Evolutionary conservation across 2,329 filamentous ascomycete species (phyloP).

Genomic region (Lasiodiplodia hormozganensis): DNA sequence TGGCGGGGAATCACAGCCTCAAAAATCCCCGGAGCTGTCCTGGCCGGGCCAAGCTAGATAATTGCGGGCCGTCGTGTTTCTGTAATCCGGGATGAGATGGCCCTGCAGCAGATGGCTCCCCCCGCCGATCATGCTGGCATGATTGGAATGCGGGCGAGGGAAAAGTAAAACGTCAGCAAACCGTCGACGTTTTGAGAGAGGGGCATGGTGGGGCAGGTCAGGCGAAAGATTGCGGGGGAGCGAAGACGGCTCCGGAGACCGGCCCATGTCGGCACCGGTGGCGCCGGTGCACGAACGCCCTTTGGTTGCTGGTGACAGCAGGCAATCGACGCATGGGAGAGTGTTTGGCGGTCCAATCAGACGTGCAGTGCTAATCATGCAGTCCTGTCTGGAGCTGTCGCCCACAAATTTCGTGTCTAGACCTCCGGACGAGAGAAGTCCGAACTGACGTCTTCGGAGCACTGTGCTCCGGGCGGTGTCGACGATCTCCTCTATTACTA

Average conservation of each 20-base stretch:
- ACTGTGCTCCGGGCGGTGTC: not conserved
- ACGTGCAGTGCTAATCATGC: not conserved
- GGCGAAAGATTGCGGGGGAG: slow-evolving; percentile 1
- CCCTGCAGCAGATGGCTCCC: not conserved
- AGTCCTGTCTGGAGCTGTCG: not conserved
- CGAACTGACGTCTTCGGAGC: not conserved
- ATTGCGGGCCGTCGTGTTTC: not conserved
- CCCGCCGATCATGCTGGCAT: not conserved
- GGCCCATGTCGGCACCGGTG: not conserved
- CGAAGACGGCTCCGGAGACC: not conserved
- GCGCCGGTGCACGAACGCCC: too few species aligned
- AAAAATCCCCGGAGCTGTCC: not conserved
- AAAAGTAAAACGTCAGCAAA: not conserved
- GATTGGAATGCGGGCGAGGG: not conserved
- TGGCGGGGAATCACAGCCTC: not conserved
- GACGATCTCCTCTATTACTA: too few species aligned
- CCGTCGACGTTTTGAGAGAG: not conserved
- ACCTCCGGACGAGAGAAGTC: not conserved
- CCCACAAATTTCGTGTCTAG: not conserved
- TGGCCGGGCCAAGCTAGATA: not conserved
- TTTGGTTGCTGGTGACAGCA: too few species aligned
- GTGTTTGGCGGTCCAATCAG: not conserved
- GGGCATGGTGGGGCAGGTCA: slow-evolving; percentile 1
- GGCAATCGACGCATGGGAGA: not conserved
- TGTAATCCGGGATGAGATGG: not conserved